Conservation (phyloP, 169 alveolate species). For the Babesia gibsoni region DNA sequence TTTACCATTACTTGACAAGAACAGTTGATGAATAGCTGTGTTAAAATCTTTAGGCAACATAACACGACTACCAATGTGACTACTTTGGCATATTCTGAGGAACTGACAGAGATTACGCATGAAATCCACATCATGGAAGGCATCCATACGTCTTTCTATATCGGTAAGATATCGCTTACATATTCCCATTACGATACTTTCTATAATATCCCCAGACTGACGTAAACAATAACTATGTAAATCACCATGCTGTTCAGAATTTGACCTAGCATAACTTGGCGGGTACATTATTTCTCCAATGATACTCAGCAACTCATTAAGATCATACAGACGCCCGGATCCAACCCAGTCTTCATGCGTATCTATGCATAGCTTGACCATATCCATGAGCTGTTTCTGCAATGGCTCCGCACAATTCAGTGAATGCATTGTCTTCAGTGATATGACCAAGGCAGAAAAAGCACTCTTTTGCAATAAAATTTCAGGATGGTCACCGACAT, state of each 20-base stretch:
- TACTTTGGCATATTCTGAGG: not conserved
- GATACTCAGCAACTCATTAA: not conserved
- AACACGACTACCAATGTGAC: not conserved
- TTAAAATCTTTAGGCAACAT: not conserved
- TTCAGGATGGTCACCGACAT: not conserved
- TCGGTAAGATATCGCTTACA: too few species aligned
- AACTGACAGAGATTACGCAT: slow-evolving; percentile 18
- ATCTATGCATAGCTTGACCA: not conserved
- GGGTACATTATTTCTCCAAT: too few species aligned
- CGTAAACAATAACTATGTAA: too few species aligned
- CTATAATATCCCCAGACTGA: too few species aligned
- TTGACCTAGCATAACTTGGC: too few species aligned
- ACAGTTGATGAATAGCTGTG: not conserved
- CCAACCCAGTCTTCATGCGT: not conserved
- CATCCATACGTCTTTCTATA: too few species aligned
- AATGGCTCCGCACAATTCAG: not conserved
- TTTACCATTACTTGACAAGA: not conserved
- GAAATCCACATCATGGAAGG: too few species aligned
- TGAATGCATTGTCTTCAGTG: not conserved
- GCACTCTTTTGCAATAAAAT: not conserved
- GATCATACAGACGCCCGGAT: not conserved
- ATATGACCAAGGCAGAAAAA: slow-evolving; percentile 4
- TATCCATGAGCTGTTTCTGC: not conserved
- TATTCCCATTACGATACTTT: too few species aligned
- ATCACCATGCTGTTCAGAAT: too few species aligned